Percentiles rank a stretch among this genome's conserved stretches.
phyloP scores from a whole-genome alignment of 1,284 basidiomycete genomes.

The Papiliotrema nemorosa region DNA sequence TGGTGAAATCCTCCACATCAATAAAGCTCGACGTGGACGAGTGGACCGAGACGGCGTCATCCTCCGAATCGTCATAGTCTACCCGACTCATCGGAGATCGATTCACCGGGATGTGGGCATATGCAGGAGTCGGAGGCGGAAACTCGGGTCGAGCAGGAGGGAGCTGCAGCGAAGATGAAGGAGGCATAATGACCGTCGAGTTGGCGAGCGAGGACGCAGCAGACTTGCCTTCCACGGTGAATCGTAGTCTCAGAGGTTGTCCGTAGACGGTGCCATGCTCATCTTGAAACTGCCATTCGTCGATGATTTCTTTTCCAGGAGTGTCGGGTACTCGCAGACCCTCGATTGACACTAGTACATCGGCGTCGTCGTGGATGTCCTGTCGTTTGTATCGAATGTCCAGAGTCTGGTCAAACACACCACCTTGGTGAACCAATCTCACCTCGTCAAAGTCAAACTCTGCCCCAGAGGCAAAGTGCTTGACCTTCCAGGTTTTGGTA shows the following conservation, averaged over 20 bases:
- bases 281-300: conserved; percentile 43
- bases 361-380: conserved; percentile 33
- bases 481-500: conserved; percentile 44
- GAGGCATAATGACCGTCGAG: conserved; percentile 33
- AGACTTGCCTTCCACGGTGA: conserved; percentile 29
- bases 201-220: conserved; percentile 20
- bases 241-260: conserved; percentile 35
- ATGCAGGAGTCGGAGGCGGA: neutral
- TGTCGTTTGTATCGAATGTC: conserved; percentile 12
- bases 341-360: conserved; percentile 31
- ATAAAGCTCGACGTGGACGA: conserved; percentile 10
- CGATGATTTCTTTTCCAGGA: conserved; percentile 35
- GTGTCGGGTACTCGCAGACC: conserved; percentile 36
- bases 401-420: conserved; percentile 13
- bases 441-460: conserved; percentile 37
- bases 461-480: conserved; percentile 37
- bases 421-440: conserved; percentile 28
- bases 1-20: conserved; percentile 12
- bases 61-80: conserved; percentile 8
- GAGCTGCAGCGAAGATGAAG: conserved; percentile 6
- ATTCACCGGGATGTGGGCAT: neutral
- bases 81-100: neutral
- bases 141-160: conserved; percentile 5
- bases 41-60: conserved; percentile 9
- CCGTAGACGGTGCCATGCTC: conserved; percentile 38